Base-by-base conservation (phyloP, 129 eudicot species). In the Heracleum sosnowskyi region DNA sequence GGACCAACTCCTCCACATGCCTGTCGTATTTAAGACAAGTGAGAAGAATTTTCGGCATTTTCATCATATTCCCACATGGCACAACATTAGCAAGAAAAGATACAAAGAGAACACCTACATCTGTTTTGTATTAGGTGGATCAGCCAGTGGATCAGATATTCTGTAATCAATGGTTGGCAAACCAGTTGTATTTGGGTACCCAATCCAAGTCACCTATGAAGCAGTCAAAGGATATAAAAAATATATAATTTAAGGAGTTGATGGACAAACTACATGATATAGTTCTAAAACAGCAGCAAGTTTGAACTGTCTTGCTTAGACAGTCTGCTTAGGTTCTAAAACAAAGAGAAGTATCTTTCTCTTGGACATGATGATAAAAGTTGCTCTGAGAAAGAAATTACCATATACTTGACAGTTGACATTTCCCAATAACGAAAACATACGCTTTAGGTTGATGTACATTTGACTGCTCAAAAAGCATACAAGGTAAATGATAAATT, bases 161-260 rank as follows among this genome's bases (percentile, higher is more conserved):
- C 98, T 82, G 82, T 91, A 94, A 80, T 94, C 98, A 77, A 94
- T 94, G 73, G 92, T 78, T n/a, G 97, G 97, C 86, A 91, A 90
- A 60, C 98, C 97, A 86, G 97, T 94, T 55, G 98, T 94, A 78
- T 94, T 94, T 40, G 97, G 98, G 86, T 91, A 94, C 55, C 98
- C 98, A 84, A 94, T 91, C 98, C 97, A 94, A 42, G 98, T 94
- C 80, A 94, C 98, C 98, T 94, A 69, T 49, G 55, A 77, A 80
- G 45, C 74, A 86, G 86, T 73, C 84, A 82, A 71, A 86, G 35
- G 39, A 53, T 75, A 45, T 76, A 77, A 78, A 45, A 75, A 70
- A 66, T 37, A 69, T 40, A 75, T 57, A 37, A 81, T 29, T 18
- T n/a, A 71, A 29, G n/a, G 15, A 81, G 24, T 18, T 20, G 31